Evolutionary conservation across 2,329 filamentous ascomycete genomes (phyloP).

Genomic region (Aspergillus sp.): DNA sequence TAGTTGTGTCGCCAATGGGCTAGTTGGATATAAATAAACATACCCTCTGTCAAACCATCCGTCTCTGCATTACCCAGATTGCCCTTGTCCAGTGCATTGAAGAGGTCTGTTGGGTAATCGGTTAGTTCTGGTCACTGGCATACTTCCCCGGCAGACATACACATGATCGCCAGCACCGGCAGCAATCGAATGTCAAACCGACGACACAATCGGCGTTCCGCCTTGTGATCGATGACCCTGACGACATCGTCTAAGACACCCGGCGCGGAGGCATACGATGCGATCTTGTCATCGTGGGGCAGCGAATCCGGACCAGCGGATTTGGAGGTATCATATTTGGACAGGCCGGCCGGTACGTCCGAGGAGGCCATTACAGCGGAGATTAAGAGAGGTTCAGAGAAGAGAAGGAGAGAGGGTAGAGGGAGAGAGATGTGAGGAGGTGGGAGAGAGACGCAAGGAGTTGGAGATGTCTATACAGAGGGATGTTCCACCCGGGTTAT

Average conservation of each 20-base stretch:
- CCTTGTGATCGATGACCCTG: slow-evolving; percentile 43
- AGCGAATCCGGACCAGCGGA: slow-evolving; percentile 6
- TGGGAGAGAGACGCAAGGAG: background rate
- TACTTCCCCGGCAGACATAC: slow-evolving; percentile 21
- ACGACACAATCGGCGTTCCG: slow-evolving; percentile 51
- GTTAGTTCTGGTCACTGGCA: slow-evolving; percentile 6
- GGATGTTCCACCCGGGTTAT: too few species aligned
- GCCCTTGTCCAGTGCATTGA: slow-evolving; percentile 52
- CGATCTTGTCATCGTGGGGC: slow-evolving; percentile 13
- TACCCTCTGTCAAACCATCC: slow-evolving; percentile 46
- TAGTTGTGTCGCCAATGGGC: background rate
- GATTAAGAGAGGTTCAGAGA: background rate
- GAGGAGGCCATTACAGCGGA: slow-evolving; percentile 5
- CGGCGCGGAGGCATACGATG: slow-evolving; percentile 11
- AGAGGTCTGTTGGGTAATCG: slow-evolving; percentile 54
- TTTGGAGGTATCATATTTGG: slow-evolving; percentile 8
- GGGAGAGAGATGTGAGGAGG: slow-evolving; percentile 2
- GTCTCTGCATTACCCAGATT: slow-evolving; percentile 60
- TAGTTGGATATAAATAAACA: background rate
- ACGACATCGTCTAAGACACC: slow-evolving; percentile 27
- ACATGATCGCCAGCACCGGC: slow-evolving; percentile 61
- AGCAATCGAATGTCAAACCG: slow-evolving; percentile 53
- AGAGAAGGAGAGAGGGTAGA: background rate
- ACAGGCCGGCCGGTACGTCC: background rate
- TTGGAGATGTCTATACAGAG: background rate